Percentiles rank a stretch among this genome's conserved stretches.
phyloP scores from a whole-genome alignment of 2,329 filamentous ascomycete species.

The Aureobasidium sp. region DNA sequence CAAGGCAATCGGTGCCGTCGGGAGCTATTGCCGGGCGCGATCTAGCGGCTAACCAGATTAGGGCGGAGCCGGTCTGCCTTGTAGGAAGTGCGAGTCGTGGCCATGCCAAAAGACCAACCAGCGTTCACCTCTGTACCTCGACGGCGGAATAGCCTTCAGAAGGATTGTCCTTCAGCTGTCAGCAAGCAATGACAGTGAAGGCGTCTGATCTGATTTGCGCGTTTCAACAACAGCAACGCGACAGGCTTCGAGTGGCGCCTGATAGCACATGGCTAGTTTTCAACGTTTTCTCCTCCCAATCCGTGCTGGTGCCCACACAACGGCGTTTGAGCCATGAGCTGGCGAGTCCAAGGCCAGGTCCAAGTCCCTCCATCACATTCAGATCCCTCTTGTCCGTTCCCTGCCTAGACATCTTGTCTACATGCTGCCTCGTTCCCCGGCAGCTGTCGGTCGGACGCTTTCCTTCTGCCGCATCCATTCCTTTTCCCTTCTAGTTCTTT shows the following conservation, averaged over 20 bases:
- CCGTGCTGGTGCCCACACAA: constrained; percentile 7
- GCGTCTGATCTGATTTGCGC: background rate
- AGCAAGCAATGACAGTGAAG: background rate
- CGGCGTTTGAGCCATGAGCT: constrained; percentile 6
- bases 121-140: background rate
- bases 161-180: background rate
- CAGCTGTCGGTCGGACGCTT: background rate
- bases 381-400: background rate
- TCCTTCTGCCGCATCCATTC: background rate
- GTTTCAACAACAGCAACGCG: constrained; percentile 5
- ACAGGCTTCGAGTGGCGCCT: constrained; percentile 2
- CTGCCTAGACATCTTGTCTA: background rate
- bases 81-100: background rate
- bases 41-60: background rate
- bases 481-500: background rate
- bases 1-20: background rate
- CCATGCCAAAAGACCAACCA: background rate
- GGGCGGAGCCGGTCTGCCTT: background rate
- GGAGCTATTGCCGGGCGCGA: background rate
- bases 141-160: background rate
- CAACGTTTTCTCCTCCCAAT: constrained; percentile 6
- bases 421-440: background rate
- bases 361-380: background rate
- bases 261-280: constrained; percentile 6
- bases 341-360: background rate